Percentiles rank a stretch among this genome's conserved stretches.
Conservation (phyloP, 164 flowering plant species). For the Nelumbo lutea region DNA sequence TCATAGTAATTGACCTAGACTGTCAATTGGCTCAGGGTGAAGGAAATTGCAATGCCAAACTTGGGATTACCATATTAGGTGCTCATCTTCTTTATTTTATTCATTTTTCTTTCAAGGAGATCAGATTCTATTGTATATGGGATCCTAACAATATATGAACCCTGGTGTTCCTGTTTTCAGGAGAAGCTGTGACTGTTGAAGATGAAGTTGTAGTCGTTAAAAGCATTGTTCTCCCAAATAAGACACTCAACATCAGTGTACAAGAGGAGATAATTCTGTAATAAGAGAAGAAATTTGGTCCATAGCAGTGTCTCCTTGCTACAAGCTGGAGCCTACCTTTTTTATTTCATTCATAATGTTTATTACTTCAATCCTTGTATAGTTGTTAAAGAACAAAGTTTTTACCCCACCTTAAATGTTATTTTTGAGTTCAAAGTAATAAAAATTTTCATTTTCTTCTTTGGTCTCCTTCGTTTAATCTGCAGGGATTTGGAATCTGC, state of each 20-base stretch:
- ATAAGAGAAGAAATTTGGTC: neutral
- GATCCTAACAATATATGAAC: neutral
- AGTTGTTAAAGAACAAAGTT: too few relatives aligned
- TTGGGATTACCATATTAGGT: constrained; percentile 82
- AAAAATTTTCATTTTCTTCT: too few relatives aligned
- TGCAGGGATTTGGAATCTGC: too few relatives aligned
- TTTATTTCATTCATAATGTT: neutral
- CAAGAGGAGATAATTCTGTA: constrained; percentile 90
- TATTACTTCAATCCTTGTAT: too few relatives aligned
- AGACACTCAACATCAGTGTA: constrained; percentile 87
- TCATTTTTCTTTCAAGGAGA: neutral
- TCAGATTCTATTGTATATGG: neutral
- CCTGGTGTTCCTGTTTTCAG: constrained; percentile 29
- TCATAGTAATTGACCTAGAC: neutral
- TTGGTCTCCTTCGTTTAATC: too few relatives aligned
- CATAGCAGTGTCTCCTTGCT: neutral
- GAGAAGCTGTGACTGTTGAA: constrained; percentile 88
- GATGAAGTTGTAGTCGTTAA: constrained; percentile 93
- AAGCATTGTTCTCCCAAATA: constrained; percentile 92
- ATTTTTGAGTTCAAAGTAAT: too few relatives aligned
- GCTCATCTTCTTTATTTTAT: constrained; percentile 8
- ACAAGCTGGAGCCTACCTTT: neutral
- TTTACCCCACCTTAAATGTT: too few relatives aligned
- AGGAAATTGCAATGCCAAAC: constrained; percentile 64
- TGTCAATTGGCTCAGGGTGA: constrained; percentile 39